Evolutionary conservation across 2,329 filamentous ascomycete species (phyloP), one percentile per base, ranked within the genome.

Genomic region (Aspergillus japonicus): DNA sequence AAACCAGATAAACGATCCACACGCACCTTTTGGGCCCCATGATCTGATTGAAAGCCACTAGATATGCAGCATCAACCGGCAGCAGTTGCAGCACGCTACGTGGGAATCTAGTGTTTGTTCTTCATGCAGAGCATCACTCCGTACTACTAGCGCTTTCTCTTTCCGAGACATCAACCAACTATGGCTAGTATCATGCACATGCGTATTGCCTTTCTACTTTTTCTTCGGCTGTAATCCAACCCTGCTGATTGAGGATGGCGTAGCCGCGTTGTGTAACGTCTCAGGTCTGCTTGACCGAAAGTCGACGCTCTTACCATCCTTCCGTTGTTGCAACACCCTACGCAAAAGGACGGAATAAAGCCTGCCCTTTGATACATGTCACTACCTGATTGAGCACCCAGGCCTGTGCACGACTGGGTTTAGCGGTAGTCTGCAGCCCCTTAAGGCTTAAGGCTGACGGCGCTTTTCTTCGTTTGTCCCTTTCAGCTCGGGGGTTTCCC

Each of bases 401-500:
- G 47, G 31, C 49, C 47, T 60, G 64, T 59, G 62, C 62, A 58
- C 58, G 54, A 60, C 39, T 16, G 39, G 61, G 58, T 62, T 63
- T 59, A 62, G 16, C 7, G n/a, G 16, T 44, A 56, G 58, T 59
- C 62, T 65, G 68, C 67, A 72, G 71, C 72, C 71, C 66, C 62
- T 70, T 69, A 75, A 65, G 71, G 71, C 70, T 73, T 72, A 73
- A 73, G 73, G 68, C 71, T 73, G 70, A 73, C 66, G 66, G 65
- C 56, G 61, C 26, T 62, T 64, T 56, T 55, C 50, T 11, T 24
- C 16, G 10, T 49, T 21, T 33, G 56, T 35, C n/a, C 39, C 3
- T 44, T 44, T 6, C 16, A 16, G 16, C 16, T 44, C 14, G n/a
- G 16, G 14, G 14, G 19, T 44, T 44, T 7, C 39, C 39, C 39